Conservation (phyloP, 2,329 filamentous ascomycete species). For the Alternaria conjuncta region DNA sequence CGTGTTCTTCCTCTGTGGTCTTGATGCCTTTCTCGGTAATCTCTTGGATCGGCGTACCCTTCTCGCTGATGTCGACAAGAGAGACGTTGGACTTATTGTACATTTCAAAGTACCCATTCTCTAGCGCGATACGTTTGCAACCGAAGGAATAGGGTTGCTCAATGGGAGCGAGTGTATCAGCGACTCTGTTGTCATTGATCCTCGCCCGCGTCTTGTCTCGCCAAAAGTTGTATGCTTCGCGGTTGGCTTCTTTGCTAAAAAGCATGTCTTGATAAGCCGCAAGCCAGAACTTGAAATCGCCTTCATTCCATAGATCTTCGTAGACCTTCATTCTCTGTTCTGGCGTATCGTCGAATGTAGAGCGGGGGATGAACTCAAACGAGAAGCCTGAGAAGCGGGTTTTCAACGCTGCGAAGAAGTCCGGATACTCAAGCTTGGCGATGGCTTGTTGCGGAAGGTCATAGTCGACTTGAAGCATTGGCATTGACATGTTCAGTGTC, state of each 20-base stretch:
- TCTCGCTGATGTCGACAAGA: conserved; percentile 49
- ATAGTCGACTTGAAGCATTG: conserved; percentile 31
- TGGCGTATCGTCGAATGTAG: conserved; percentile 27
- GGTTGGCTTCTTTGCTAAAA: conserved; percentile 46
- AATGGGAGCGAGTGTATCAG: conserved; percentile 50
- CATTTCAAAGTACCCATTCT: conserved; percentile 47
- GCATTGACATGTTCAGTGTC: conserved; percentile 54
- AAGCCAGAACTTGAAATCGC: conserved; percentile 32
- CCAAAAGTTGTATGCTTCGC: conserved; percentile 54
- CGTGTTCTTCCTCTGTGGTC: conserved; percentile 54
- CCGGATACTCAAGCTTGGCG: conserved; percentile 37
- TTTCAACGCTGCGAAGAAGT: conserved; percentile 8
- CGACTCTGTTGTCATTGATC: conserved; percentile 45
- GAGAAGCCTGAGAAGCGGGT: conserved; percentile 25
- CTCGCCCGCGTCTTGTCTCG: conserved; percentile 46
- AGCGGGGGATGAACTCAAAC: conserved; percentile 25
- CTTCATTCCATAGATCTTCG: conserved; percentile 27
- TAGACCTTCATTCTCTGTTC: conserved; percentile 24
- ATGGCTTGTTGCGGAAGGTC: conserved; percentile 53
- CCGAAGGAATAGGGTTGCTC: conserved; percentile 37
- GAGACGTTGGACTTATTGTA: conserved; percentile 55
- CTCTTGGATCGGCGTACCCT: conserved; percentile 51
- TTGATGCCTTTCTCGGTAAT: conserved; percentile 58
- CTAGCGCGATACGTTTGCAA: conserved; percentile 30
- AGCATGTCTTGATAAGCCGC: conserved; percentile 45